A percentile compares a stretch with the other conserved stretches of the same genome.
These are phyloP conservation scores for Remersonia thermophila DNA, from an alignment of 2,329 filamentous ascomycete species.

Conservation along the genomic window DNA sequence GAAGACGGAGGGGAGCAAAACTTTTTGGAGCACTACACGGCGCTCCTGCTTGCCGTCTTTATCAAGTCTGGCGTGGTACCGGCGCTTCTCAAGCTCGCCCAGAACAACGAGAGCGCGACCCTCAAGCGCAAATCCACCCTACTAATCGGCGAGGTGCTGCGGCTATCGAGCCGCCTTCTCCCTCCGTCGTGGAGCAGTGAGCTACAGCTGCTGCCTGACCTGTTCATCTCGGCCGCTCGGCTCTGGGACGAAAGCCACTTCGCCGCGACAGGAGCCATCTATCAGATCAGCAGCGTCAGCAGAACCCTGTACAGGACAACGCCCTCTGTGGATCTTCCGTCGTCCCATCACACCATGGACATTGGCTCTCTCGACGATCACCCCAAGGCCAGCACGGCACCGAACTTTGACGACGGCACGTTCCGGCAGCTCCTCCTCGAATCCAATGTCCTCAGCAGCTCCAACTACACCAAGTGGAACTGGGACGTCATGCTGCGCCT, in stretches of 20 bases:
- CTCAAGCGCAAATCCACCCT: slow-evolving; percentile 82
- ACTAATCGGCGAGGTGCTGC: slow-evolving; percentile 80
- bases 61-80: slow-evolving; percentile 66
- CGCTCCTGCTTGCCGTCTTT: slow-evolving; percentile 73
- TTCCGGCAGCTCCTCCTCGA: slow-evolving; percentile 58
- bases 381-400: slow-evolving; percentile 36
- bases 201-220: slow-evolving; percentile 75
- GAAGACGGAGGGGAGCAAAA: slow-evolving; percentile 64
- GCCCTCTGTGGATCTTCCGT: slow-evolving; percentile 31
- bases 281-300: slow-evolving; percentile 96
- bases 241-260: slow-evolving; percentile 63
- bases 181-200: slow-evolving; percentile 72
- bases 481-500: slow-evolving; percentile 88
- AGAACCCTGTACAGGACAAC: slow-evolving; percentile 76
- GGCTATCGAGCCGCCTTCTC: slow-evolving; percentile 74
- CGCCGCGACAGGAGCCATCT: slow-evolving; percentile 78
- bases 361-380: slow-evolving; percentile 43
- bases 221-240: slow-evolving; percentile 64
- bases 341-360: slow-evolving; percentile 32
- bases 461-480: slow-evolving; percentile 92
- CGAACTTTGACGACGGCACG: slow-evolving; percentile 46
- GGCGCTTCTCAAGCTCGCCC: slow-evolving; percentile 50
- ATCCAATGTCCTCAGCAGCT: slow-evolving; percentile 74
- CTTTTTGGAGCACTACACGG: slow-evolving; percentile 87
- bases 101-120: slow-evolving; percentile 53